phyloP scores from a whole-genome alignment of 2,329 filamentous ascomycete species.

The Calonectria pauciramosa region DNA sequence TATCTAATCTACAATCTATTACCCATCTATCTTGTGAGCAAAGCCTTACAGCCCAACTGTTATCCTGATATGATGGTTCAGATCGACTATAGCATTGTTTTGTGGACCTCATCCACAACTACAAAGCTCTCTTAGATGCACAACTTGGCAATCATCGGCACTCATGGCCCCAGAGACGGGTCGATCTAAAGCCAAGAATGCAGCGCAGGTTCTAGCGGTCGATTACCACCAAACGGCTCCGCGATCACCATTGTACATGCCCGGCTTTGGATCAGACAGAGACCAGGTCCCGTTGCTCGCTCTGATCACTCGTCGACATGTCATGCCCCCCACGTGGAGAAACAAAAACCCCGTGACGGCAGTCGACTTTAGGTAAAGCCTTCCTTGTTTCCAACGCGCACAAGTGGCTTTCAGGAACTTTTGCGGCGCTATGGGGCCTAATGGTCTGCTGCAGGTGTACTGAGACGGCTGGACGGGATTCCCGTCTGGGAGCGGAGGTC shows the following conservation, averaged over 20 bases:
- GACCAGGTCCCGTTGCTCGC: neutral
- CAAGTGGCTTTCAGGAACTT: slow-evolving; percentile 14
- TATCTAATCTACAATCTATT: neutral
- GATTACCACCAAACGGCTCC: neutral
- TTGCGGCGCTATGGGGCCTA: slow-evolving; percentile 14
- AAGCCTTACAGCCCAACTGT: neutral
- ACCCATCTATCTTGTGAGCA: neutral
- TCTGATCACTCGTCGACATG: neutral
- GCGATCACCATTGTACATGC: neutral
- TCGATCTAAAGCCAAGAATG: neutral
- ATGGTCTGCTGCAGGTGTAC: neutral
- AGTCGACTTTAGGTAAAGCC: neutral
- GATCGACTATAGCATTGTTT: neutral
- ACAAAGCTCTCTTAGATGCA: neutral
- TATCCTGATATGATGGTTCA: neutral
- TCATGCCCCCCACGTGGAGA: neutral
- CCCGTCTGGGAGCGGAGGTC: neutral
- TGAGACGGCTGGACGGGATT: slow-evolving; percentile 3
- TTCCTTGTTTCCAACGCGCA: neutral
- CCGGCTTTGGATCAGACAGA: neutral
- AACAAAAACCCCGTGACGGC: neutral
- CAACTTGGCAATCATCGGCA: neutral
- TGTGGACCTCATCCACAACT: neutral
- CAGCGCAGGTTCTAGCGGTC: neutral
- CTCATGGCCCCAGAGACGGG: neutral